Evolutionary conservation across 495 filamentous ascomycete species (phyloP).

Genomic region (Xanthoparmelia taractica): DNA sequence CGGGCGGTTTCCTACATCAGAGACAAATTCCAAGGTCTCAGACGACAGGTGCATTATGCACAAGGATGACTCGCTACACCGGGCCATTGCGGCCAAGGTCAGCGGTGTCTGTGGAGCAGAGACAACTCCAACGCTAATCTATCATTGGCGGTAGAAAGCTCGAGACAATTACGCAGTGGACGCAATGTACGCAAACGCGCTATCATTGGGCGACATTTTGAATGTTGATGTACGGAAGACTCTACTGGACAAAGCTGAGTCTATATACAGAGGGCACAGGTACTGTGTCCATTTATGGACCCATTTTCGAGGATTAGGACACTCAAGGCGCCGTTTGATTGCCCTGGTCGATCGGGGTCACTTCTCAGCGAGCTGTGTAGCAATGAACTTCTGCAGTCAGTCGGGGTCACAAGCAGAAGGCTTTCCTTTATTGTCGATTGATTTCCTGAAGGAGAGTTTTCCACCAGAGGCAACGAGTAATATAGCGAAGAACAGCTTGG

Average conservation of each 20-base stretch:
- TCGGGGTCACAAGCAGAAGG: background rate
- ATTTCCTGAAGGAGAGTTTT: background rate
- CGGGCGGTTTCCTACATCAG: background rate
- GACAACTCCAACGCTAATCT: background rate
- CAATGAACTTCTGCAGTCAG: background rate
- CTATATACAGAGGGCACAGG: no score
- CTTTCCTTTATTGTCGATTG: no score
- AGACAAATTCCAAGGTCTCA: background rate
- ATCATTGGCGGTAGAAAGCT: no score
- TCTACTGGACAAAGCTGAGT: no score
- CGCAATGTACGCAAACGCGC: no score
- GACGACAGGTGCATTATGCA: no score
- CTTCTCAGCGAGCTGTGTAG: background rate
- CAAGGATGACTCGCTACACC: background rate
- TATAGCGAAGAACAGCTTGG: background rate
- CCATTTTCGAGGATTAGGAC: no score
- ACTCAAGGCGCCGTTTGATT: no score
- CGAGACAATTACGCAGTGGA: no score
- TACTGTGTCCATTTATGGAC: no score
- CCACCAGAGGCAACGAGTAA: background rate
- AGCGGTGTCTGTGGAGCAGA: background rate
- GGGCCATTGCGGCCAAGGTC: background rate
- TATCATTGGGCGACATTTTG: no score
- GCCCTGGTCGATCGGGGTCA: background rate
- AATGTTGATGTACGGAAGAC: no score